Conservation (phyloP, 2,329 filamentous ascomycete species). For the Neofusicoccum sp. region DNA sequence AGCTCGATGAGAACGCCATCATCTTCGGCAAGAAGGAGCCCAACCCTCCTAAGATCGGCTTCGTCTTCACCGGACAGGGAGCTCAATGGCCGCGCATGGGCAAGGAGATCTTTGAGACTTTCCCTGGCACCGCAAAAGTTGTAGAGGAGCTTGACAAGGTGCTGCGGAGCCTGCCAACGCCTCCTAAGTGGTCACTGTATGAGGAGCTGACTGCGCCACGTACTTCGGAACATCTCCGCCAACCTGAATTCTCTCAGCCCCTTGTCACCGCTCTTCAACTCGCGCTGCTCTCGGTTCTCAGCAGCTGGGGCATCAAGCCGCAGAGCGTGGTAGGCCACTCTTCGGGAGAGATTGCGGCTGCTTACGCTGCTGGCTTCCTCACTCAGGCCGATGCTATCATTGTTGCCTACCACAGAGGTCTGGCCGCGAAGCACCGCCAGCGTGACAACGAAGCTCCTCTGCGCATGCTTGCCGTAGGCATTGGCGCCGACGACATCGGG, state of each 20-base stretch:
- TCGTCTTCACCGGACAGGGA: constrained; percentile 45
- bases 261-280: constrained; percentile 23
- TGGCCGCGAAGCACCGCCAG: background rate
- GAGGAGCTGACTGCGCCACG: constrained; percentile 23
- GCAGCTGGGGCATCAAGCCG: constrained; percentile 9
- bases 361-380: constrained; percentile 23
- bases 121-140: background rate
- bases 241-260: constrained; percentile 23
- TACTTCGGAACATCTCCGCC: constrained; percentile 13
- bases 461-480: constrained; percentile 32
- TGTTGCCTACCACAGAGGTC: constrained; percentile 23
- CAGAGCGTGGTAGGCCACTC: constrained; percentile 21
- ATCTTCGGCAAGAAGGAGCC: constrained; percentile 5
- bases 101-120: constrained; percentile 16
- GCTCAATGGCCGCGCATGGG: constrained; percentile 43
- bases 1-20: constrained; percentile 6
- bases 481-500: constrained; percentile 20
- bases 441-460: background rate
- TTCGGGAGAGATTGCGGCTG: constrained; percentile 24
- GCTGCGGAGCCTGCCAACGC: constrained; percentile 26
- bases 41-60: constrained; percentile 28
- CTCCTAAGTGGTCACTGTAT: constrained; percentile 22
- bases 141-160: constrained; percentile 22
- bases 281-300: constrained; percentile 13
- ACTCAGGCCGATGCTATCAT: constrained; percentile 21